phyloP scores from a whole-genome alignment of 2,329 filamentous ascomycete species.

The Gyromitra esculenta region DNA sequence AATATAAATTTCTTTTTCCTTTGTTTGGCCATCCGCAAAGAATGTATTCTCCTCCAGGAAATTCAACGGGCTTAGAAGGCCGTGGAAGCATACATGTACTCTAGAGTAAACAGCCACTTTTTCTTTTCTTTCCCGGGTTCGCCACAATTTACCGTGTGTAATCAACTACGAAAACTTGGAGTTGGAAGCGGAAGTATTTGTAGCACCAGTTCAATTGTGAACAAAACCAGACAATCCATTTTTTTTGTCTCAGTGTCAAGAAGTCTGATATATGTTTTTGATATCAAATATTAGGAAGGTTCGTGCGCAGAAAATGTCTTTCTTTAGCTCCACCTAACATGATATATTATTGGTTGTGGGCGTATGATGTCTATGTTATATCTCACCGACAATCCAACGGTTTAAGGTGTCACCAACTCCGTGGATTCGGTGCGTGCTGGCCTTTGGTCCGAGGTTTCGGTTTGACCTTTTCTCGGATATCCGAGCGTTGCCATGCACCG shows the following conservation, averaged over 20 bases:
- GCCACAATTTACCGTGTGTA: constrained; percentile 36
- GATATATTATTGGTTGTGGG: constrained; percentile 15
- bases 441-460: constrained; percentile 8
- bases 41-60: constrained; percentile 7
- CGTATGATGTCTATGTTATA: not conserved
- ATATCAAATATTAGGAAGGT: constrained; percentile 27
- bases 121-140: constrained; percentile 32
- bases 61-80: constrained; percentile 39
- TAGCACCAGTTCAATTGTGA: constrained; percentile 48
- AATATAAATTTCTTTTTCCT: constrained; percentile 34
- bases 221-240: constrained; percentile 38
- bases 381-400: not conserved
- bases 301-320: constrained; percentile 25
- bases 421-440: not conserved
- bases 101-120: constrained; percentile 32
- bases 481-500: constrained; percentile 10
- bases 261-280: constrained; percentile 20
- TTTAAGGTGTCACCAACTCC: constrained; percentile 19
- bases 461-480: constrained; percentile 9
- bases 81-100: constrained; percentile 18
- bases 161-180: constrained; percentile 36
- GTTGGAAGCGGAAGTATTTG: constrained; percentile 40
- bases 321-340: constrained; percentile 6
- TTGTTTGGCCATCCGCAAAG: constrained; percentile 26
- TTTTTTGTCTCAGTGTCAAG: constrained; percentile 22